Evolutionary conservation across 306 rosid species (phyloP), one percentile per base, ranked within the genome.

Genomic region (Sindora glabra): DNA sequence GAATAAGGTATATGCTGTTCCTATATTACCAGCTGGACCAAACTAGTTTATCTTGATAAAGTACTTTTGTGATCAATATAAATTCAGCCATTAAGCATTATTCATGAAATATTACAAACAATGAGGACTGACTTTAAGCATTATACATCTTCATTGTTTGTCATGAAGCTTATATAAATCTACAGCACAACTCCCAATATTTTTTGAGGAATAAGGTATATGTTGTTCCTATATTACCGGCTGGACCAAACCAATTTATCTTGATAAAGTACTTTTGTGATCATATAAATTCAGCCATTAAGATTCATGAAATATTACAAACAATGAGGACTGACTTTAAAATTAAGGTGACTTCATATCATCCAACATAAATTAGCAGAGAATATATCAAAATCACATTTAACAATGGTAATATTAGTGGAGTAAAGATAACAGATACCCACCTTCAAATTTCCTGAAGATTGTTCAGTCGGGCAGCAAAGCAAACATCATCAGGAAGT

Each of bases 391-490:
- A 38, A 52, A 49, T 67, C 6, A 24, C 62, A 60, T 27, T 54
- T 69, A 51, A 48, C 32, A 64, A 51, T 21, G 46, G 50, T 51
- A 25, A 42, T 19, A 38, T 18, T 46, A 47, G 27, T n/a, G 56
- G 36, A 51, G 55, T 36, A 73, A 15, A 75, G 59, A 50, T 59
- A 46, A 76, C 29, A 41, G 48, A 27, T 75, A 80, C 78, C 44
- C 29, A 81, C 99, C 99, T 89, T 89, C 73, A 94, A 81, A 65
- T 71, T 74, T 61, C 84, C 99, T 89, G 84, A 57, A 70, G 23
- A 55, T 76, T 42, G 58, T 47, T 40, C 58, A 40, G 64, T 76
- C 59, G 55, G 70, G 69, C 14, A 50, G 58, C 37, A 68, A 66
- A 44, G 55, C 68, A 68, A 67, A 42, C 82, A 76, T 39, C 32